phyloP scores from a whole-genome alignment of 768 basidiomycete genomes.

The Brasilioporus rufonigricans region DNA sequence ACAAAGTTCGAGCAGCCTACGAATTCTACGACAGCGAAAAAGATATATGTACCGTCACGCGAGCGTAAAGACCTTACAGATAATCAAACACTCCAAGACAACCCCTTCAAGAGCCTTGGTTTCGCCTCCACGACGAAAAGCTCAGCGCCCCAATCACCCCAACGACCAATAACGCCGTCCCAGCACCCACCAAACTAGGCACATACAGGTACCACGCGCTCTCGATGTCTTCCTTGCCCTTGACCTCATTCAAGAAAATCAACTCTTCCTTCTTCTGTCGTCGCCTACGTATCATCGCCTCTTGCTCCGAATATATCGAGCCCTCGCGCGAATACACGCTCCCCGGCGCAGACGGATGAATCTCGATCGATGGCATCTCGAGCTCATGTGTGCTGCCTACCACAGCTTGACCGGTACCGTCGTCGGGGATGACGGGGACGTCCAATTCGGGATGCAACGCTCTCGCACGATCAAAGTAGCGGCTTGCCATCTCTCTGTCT shows the following conservation, averaged over 20 bases:
- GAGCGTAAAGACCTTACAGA: slow-evolving; percentile 6
- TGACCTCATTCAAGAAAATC: slow-evolving; percentile 43
- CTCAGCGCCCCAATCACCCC: slow-evolving; percentile 77
- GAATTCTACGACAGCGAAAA: slow-evolving; percentile 14
- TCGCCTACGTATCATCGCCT: slow-evolving; percentile 40
- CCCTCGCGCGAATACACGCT: slow-evolving; percentile 29
- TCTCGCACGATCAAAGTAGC: slow-evolving; percentile 71
- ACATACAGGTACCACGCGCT: slow-evolving; percentile 79
- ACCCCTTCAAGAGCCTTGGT: slow-evolving; percentile 49
- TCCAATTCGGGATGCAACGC: slow-evolving; percentile 60
- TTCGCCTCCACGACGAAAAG: slow-evolving; percentile 67
- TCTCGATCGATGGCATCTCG: slow-evolving; percentile 69
- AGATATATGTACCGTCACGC: slow-evolving; percentile 14
- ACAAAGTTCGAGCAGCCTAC: neutral
- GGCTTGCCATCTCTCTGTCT: slow-evolving; percentile 67
- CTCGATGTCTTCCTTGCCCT: slow-evolving; percentile 56
- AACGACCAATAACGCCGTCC: slow-evolving; percentile 77
- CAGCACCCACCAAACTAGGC: slow-evolving; percentile 77
- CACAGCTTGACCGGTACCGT: slow-evolving; percentile 31
- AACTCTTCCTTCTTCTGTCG: slow-evolving; percentile 59
- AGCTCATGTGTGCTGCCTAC: slow-evolving; percentile 39
- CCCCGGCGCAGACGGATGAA: slow-evolving; percentile 31
- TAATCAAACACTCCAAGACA: neutral
- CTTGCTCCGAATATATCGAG: slow-evolving; percentile 30
- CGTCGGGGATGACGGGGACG: slow-evolving; percentile 62